A percentile compares a stretch with the other conserved stretches of the same genome.
Conservation (phyloP, 2,329 filamentous ascomycete genomes). For the Cercospora sp. region DNA sequence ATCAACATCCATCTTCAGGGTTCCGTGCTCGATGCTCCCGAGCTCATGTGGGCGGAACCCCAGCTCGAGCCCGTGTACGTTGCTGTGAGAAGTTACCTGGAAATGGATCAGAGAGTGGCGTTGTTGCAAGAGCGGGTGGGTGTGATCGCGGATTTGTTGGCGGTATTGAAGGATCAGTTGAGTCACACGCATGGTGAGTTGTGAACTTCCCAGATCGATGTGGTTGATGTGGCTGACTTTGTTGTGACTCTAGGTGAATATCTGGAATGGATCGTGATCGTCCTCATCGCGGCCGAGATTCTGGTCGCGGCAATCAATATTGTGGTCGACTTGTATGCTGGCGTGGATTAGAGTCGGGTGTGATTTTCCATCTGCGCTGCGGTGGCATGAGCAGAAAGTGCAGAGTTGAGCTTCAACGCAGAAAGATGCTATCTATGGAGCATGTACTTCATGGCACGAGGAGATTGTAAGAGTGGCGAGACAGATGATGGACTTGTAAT, state of each 20-base stretch:
- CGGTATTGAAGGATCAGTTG: conserved; percentile 91
- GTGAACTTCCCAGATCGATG: no score
- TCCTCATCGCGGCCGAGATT: conserved; percentile 94
- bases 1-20: conserved; percentile 99
- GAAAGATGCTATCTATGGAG: background rate
- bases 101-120: conserved; percentile 94
- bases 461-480: background rate
- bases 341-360: conserved; percentile 23
- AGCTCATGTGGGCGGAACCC: conserved; percentile 97
- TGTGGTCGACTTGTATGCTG: conserved; percentile 85
- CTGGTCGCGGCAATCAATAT: conserved; percentile 85
- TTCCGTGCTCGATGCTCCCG: conserved; percentile 91
- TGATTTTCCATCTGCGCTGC: background rate
- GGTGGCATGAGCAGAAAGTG: no score
- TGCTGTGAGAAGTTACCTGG: conserved; percentile 89
- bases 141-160: conserved; percentile 89
- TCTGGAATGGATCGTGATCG: conserved; percentile 69
- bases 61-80: conserved; percentile 96
- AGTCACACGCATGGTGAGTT: conserved; percentile 86
- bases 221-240: conserved; percentile 7
- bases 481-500: background rate
- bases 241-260: conserved; percentile 43
- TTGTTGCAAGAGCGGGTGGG: conserved; percentile 86
- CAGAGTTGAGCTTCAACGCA: background rate
- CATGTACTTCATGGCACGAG: background rate